phyloP scores from a whole-genome alignment of 345 rosid species.

The Hirschfeldia incana region DNA sequence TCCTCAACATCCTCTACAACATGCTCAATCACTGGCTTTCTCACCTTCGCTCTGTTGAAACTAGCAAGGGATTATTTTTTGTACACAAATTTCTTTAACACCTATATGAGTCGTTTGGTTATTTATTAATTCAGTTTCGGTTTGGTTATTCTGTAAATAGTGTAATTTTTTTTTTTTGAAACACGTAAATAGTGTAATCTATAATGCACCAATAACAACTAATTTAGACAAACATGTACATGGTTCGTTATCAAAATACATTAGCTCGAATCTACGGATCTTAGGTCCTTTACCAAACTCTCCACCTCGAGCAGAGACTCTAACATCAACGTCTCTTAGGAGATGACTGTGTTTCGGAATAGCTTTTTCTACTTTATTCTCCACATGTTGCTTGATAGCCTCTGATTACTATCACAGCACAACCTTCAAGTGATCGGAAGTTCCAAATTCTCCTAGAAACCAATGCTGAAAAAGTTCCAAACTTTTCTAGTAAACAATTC shows the following conservation, averaged over 20 bases:
- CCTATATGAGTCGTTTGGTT: no score
- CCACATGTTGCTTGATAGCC: constrained; percentile 70
- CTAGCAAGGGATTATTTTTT: no score
- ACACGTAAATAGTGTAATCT: constrained; percentile 88
- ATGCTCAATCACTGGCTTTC: constrained; percentile 51
- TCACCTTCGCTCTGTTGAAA: constrained; percentile 57
- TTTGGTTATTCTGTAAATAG: no score
- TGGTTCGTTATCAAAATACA: no score
- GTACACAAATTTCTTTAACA: no score
- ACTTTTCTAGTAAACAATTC: background rate
- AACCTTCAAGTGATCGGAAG: background rate
- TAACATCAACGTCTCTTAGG: constrained; percentile 86
- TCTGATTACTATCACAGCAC: constrained; percentile 59
- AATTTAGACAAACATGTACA: background rate
- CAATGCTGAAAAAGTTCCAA: background rate
- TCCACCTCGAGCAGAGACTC: constrained; percentile 84
- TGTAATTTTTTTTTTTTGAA: no score
- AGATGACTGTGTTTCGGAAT: constrained; percentile 84
- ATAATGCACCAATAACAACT: background rate
- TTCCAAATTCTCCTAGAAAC: background rate
- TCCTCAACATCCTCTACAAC: constrained; percentile 43
- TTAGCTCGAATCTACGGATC: constrained; percentile 87
- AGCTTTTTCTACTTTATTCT: constrained; percentile 85
- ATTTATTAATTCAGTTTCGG: no score
- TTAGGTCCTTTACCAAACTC: constrained; percentile 93